phyloP scores from a whole-genome alignment of 306 rosid species.

The Vicia villosa region DNA sequence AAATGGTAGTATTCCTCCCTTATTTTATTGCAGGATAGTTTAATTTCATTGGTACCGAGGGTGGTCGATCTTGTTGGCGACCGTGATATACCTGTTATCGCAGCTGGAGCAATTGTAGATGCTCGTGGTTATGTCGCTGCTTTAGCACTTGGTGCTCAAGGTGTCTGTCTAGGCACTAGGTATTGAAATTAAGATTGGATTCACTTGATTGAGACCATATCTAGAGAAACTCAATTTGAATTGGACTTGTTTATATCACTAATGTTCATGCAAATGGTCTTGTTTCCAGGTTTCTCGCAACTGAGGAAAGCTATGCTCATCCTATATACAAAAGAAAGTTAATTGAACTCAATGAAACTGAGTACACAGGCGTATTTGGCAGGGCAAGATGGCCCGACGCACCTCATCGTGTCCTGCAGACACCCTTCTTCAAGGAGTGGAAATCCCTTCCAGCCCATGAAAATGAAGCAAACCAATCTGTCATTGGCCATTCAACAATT shows the following conservation, averaged over 20 bases:
- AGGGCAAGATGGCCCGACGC: slow-evolving; percentile 86
- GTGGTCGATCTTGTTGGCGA: slow-evolving; percentile 80
- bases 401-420: slow-evolving; percentile 74
- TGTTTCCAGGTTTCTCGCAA: slow-evolving; percentile 76
- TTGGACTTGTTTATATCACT: slow-evolving; percentile 5
- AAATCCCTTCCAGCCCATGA: slow-evolving; percentile 62
- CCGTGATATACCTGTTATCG: slow-evolving; percentile 67
- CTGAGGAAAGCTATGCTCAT: slow-evolving; percentile 83
- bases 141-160: slow-evolving; percentile 87
- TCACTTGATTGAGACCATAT: slow-evolving; percentile 9
- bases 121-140: slow-evolving; percentile 88
- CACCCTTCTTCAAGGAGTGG: slow-evolving; percentile 73
- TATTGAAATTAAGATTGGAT: slow-evolving; percentile 20
- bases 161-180: slow-evolving; percentile 82
- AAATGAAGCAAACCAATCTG: slow-evolving; percentile 63
- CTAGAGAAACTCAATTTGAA: slow-evolving; percentile 19
- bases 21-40: slow-evolving; percentile 56
- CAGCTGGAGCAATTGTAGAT: slow-evolving; percentile 84
- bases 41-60: slow-evolving; percentile 71
- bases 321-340: slow-evolving; percentile 74
- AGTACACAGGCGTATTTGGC: slow-evolving; percentile 69
- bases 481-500: slow-evolving; percentile 67
- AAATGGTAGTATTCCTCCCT: slow-evolving; percentile 9
- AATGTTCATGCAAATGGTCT: neutral
- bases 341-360: slow-evolving; percentile 67